Evolutionary conservation across 2,329 filamentous ascomycete species (phyloP).

Genomic region (Cladosporium sp.): DNA sequence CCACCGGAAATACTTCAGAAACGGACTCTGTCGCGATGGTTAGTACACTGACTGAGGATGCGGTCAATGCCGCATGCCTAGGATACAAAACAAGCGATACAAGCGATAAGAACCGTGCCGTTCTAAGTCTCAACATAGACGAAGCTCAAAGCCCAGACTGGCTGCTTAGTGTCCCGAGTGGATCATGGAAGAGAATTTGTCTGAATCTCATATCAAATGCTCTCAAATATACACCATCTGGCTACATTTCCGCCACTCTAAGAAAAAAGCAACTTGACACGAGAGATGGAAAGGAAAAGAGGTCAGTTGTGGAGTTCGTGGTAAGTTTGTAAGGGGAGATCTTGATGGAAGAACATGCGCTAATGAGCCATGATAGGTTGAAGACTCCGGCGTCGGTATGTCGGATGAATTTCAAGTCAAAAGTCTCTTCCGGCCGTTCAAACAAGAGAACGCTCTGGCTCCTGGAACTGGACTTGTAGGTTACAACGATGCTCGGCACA

Average conservation of each 20-base stretch:
- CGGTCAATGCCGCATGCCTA: slow-evolving; percentile 47
- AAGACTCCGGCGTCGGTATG: slow-evolving; percentile 64
- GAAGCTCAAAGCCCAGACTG: slow-evolving; percentile 34
- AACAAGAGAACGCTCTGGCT: slow-evolving; percentile 58
- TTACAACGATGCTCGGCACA: no score
- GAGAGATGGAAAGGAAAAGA: neutral
- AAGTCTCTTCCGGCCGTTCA: slow-evolving; percentile 59
- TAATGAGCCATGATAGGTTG: slow-evolving; percentile 33
- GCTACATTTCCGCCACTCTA: slow-evolving; percentile 36
- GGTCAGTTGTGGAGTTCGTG: neutral
- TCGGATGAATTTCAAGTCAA: slow-evolving; percentile 58
- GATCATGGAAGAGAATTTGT: slow-evolving; percentile 43
- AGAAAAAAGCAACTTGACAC: neutral
- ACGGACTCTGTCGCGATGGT: slow-evolving; percentile 34
- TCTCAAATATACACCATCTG: slow-evolving; percentile 43
- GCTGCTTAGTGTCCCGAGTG: slow-evolving; percentile 40
- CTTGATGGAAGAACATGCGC: slow-evolving; percentile 13
- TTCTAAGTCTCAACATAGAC: slow-evolving; percentile 43
- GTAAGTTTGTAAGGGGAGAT: neutral
- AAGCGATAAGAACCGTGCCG: slow-evolving; percentile 27
- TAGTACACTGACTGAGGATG: slow-evolving; percentile 48
- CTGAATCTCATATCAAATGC: slow-evolving; percentile 48
- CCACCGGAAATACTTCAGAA: slow-evolving; percentile 20
- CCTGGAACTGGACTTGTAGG: slow-evolving; percentile 57
- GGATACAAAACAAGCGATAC: slow-evolving; percentile 28